Evolutionary conservation across 495 filamentous ascomycete species (phyloP).

Genomic region (Penicillium crystallinum): DNA sequence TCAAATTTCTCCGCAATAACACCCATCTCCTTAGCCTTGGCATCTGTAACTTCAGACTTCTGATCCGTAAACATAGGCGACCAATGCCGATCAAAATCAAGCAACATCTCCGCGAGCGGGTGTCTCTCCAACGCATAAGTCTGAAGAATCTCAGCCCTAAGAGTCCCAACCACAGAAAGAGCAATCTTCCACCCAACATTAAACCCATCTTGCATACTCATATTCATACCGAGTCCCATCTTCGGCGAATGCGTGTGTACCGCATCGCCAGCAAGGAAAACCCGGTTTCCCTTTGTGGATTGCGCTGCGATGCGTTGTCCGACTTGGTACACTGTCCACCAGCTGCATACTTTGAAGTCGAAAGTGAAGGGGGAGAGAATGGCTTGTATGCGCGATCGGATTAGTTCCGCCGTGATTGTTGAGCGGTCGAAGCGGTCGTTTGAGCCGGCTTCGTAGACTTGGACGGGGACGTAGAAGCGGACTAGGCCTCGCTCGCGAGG

Average conservation of each 20-base stretch:
- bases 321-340: slow-evolving; percentile 60
- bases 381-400: slow-evolving; percentile 53
- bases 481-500: slow-evolving; percentile 63
- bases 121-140: slow-evolving; percentile 71
- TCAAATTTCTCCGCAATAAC: slow-evolving; percentile 21
- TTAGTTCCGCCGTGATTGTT: slow-evolving; percentile 54
- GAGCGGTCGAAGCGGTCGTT: slow-evolving; percentile 39
- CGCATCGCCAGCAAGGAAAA: slow-evolving; percentile 78
- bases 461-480: slow-evolving; percentile 66
- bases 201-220: slow-evolving; percentile 71
- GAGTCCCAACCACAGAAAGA: slow-evolving; percentile 55
- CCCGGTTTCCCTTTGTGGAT: slow-evolving; percentile 60
- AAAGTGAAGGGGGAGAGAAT: slow-evolving; percentile 59
- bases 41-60: neutral
- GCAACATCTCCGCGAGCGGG: slow-evolving; percentile 61
- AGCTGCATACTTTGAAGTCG: slow-evolving; percentile 51
- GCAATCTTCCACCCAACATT: slow-evolving; percentile 82
- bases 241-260: slow-evolving; percentile 81
- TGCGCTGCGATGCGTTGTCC: slow-evolving; percentile 67
- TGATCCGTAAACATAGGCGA: slow-evolving; percentile 18
- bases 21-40: slow-evolving; percentile 22
- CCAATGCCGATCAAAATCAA: slow-evolving; percentile 58
- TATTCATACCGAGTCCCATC: slow-evolving; percentile 84
- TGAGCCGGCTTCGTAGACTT: slow-evolving; percentile 16
- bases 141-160: slow-evolving; percentile 50